Conservation (phyloP, 345 rosid species). For the Viola odorata region DNA sequence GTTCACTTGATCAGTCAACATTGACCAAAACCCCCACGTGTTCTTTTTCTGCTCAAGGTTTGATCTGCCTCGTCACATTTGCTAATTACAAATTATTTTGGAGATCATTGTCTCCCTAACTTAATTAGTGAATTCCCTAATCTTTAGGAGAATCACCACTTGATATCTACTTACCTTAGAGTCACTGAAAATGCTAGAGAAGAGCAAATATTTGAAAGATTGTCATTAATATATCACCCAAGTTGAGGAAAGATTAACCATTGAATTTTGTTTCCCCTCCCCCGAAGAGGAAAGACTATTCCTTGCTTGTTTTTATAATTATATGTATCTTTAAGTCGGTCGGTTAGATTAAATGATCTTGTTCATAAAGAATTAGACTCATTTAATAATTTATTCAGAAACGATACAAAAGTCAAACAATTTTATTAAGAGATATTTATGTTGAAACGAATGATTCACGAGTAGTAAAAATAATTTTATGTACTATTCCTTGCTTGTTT, state of each 20-base stretch:
- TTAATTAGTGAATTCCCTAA: constrained; percentile 7
- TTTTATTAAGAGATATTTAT: too few relatives aligned
- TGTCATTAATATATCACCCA: not conserved
- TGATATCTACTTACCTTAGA: not conserved
- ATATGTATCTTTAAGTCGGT: too few relatives aligned
- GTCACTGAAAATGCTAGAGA: constrained; percentile 6
- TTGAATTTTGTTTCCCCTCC: too few relatives aligned
- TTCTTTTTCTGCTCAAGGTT: not conserved
- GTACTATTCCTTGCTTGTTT: not conserved
- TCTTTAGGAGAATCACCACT: constrained; percentile 16
- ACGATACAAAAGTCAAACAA: too few relatives aligned
- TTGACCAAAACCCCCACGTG: constrained; percentile 10
- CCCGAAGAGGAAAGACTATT: too few relatives aligned
- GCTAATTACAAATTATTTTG: not conserved
- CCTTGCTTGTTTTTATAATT: too few relatives aligned
- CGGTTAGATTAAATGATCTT: too few relatives aligned
- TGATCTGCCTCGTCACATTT: constrained; percentile 5
- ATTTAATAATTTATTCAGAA: too few relatives aligned
- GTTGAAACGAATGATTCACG: too few relatives aligned
- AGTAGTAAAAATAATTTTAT: too few relatives aligned
- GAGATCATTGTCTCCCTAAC: not conserved
- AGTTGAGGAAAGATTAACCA: constrained; percentile 3
- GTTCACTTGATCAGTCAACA: constrained; percentile 5
- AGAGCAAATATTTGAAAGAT: not conserved
- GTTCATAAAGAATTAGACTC: too few relatives aligned